Evolutionary conservation across 352 stramenopile species (phyloP), one percentile per base, ranked within the genome.

Genomic region (Phytopythium aichiense): DNA sequence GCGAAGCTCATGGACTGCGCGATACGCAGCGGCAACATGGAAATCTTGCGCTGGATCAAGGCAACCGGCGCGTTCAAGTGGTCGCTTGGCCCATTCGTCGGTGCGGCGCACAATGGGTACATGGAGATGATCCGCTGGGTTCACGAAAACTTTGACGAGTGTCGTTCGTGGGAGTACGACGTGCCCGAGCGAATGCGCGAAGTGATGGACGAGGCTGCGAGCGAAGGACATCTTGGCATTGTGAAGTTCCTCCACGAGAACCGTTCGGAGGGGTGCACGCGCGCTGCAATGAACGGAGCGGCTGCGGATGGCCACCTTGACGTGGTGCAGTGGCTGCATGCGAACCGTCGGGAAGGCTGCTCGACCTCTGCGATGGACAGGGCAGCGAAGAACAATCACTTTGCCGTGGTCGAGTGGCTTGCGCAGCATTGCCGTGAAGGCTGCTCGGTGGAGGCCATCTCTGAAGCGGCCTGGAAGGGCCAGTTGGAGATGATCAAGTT

Each of bases 231-330:
- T 16, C n/a, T 53, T 4, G 23, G 33, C 18, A 31, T 33, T 25
- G 23, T 53, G 23, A 53, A 53, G 22, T 53, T 53, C 22, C 30
- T 53, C 22, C 48, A 53, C 12, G 48, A 53, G n/a, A 53, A 53
- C 48, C 48, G 48, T 0, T 20, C 48, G 8, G 22, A 53, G 22
- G 48, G 48, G 22, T 53, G 23, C 9, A 71, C 46, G 59, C 66
- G 13, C 61, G 69, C 23, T 63, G 69, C 43, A 46, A 49, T 31
- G 69, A 66, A 63, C 72, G 65, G 51, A 22, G 31, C 30, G 12
- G 51, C 51, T 20, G 22, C 11, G 2, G 46, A 45, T 57, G 35
- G 35, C 18, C 51, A 57, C n/a, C 51, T 57, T 31, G 51, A 45
- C 28, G 23, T 53, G 48, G 48, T 53, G 22, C 8, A 33, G 48